phyloP scores from a whole-genome alignment of 129 eudicot species.

The Ambrosia trifida region DNA sequence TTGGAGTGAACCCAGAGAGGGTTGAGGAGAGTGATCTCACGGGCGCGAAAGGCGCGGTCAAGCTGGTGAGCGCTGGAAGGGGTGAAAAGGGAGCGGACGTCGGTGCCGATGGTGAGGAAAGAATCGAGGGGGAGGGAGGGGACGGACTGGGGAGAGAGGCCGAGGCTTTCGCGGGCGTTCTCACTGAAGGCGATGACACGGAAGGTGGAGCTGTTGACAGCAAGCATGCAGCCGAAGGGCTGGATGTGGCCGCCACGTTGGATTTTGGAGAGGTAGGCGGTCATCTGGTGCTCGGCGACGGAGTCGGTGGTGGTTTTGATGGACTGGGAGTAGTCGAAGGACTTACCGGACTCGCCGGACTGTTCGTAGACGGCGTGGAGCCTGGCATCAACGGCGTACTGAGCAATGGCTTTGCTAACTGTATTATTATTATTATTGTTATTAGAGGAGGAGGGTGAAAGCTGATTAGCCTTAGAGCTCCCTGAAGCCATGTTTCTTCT shows the following conservation, averaged over 20 bases:
- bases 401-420: slow-evolving; percentile 75
- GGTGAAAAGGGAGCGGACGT: slow-evolving; percentile 76
- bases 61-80: slow-evolving; percentile 60
- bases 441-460: slow-evolving; percentile 32
- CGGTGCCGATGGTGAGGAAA: slow-evolving; percentile 59
- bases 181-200: slow-evolving; percentile 69
- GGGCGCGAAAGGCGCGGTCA: slow-evolving; percentile 66
- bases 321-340: slow-evolving; percentile 80
- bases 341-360: slow-evolving; percentile 74
- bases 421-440: slow-evolving; percentile 33
- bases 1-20: slow-evolving; percentile 87
- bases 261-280: slow-evolving; percentile 71
- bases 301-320: slow-evolving; percentile 51
- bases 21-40: slow-evolving; percentile 64
- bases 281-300: slow-evolving; percentile 73
- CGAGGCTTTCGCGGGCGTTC: slow-evolving; percentile 78
- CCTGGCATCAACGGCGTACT: slow-evolving; percentile 74
- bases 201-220: slow-evolving; percentile 56
- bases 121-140: slow-evolving; percentile 40
- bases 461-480: slow-evolving; percentile 28
- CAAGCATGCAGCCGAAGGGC: slow-evolving; percentile 91
- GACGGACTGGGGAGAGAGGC: slow-evolving; percentile 69
- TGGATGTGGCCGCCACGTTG: slow-evolving; percentile 92
- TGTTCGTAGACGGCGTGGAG: slow-evolving; percentile 81
- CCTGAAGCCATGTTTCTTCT: slow-evolving; percentile 8